Conservation (phyloP, 768 basidiomycete genomes). For the Suillus variegatus region DNA sequence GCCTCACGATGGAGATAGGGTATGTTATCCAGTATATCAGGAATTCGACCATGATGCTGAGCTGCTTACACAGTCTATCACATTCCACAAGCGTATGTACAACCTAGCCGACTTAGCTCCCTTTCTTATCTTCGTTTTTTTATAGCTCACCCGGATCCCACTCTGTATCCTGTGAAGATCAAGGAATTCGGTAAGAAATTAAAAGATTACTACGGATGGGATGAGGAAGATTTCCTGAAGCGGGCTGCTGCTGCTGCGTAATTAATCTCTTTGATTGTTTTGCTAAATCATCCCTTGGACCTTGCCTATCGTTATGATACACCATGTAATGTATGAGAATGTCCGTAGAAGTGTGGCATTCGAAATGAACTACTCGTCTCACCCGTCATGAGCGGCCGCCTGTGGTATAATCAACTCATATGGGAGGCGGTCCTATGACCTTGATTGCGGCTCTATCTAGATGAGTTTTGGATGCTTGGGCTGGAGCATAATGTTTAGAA, state of each 20-base stretch:
- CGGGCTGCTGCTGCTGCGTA: slow-evolving; percentile 15
- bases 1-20: slow-evolving; percentile 51
- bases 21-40: slow-evolving; percentile 25
- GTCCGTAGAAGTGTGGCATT: neutral
- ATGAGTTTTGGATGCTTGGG: slow-evolving; percentile 7
- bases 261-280: neutral
- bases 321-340: neutral
- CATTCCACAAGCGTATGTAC: slow-evolving; percentile 69
- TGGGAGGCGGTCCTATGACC: neutral
- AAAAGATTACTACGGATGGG: slow-evolving; percentile 70
- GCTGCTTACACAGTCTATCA: slow-evolving; percentile 52
- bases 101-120: slow-evolving; percentile 11
- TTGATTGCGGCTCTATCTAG: neutral
- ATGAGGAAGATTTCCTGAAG: slow-evolving; percentile 40
- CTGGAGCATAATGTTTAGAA: slow-evolving; percentile 10
- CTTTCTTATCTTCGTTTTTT: slow-evolving; percentile 10
- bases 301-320: neutral
- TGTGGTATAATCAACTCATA: neutral
- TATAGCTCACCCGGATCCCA: slow-evolving; percentile 75
- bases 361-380: neutral
- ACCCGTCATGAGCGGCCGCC: neutral
- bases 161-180: slow-evolving; percentile 51
- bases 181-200: slow-evolving; percentile 58
- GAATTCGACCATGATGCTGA: slow-evolving; percentile 9
- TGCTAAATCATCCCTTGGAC: neutral